Evolutionary conservation across 352 stramenopile genomes (phyloP).

Genomic region (Peronospora destructor): DNA sequence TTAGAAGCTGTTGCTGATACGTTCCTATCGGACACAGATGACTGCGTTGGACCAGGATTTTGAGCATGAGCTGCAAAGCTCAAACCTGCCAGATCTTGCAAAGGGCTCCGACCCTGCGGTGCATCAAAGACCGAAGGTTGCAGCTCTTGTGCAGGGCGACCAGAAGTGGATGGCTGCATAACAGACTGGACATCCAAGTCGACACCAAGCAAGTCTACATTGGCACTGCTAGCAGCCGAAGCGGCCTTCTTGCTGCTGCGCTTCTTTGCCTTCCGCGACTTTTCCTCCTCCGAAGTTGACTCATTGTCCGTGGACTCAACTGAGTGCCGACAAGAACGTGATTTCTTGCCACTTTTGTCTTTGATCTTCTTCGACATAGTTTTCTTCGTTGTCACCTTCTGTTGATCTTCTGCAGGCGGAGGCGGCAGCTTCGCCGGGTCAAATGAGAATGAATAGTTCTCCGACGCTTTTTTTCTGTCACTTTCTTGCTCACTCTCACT

Average conservation of each 20-base stretch:
- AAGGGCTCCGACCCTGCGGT: conserved; percentile 27
- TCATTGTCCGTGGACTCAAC: conserved; percentile 38
- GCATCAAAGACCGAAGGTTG: conserved; percentile 40
- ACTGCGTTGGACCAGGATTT: conserved; percentile 4
- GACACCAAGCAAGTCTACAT: conserved; percentile 47
- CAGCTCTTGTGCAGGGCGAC: conserved; percentile 10
- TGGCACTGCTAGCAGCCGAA: conserved; percentile 15
- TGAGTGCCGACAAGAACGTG: conserved; percentile 27
- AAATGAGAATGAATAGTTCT: conserved; percentile 43
- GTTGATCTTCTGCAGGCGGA: conserved; percentile 20
- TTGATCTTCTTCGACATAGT: conserved; percentile 24
- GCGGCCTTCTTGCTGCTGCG: conserved; percentile 20
- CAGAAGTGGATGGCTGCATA: conserved; percentile 3
- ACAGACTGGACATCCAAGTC: conserved; percentile 30
- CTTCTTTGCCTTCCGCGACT: conserved; percentile 31
- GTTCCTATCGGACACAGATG: conserved; percentile 9
- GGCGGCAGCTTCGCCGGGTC: conserved; percentile 43
- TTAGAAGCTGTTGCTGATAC: not conserved
- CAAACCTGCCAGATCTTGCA: conserved; percentile 52
- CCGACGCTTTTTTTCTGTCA: conserved; percentile 20
- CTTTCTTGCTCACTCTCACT: conserved; percentile 29
- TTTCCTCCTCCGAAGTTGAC: conserved; percentile 34
- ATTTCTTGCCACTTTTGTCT: conserved; percentile 26
- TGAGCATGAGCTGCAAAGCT: conserved; percentile 31
- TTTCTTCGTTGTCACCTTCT: conserved; percentile 17